Evolutionary conservation across 2,329 filamentous ascomycete genomes (phyloP), one percentile per base, ranked within the genome.

Genomic region (Cyanodermella asteris): DNA sequence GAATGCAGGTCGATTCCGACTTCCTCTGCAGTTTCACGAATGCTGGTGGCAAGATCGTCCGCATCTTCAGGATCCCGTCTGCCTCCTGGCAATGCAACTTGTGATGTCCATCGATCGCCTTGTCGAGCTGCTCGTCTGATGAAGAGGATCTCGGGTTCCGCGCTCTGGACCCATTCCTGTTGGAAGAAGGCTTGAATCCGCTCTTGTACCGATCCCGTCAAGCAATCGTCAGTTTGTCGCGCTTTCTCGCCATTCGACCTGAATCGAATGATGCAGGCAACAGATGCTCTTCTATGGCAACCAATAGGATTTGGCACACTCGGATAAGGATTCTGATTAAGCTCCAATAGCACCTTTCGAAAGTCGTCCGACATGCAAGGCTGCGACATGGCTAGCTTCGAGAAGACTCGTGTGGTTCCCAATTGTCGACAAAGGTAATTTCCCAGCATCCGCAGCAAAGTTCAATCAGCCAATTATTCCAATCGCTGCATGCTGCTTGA

Each of bases 21-120:
- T 43, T 76, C 71, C 46, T 76, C 71, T 31, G 51, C 47, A 4
- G 69, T 60, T 40, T 76, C 71, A 28, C 71, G 49, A 25, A 72
- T 51, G 3, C 70, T 70, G 12, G 67, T 63, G 12, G 60, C 61
- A 31, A 56, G 49, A 38, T 75, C 71, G 32, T 67, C 56, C 23
- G 47, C 56, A 46, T 76, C 71, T 31, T 63, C 60, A 0, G 64
- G 60, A 34, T 76, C 71, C 33, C 67, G 50, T 38, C 69, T 70
- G 2, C 71, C 71, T 13, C 71, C 71, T 0, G 71, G 71, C 4
- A 75, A 45, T 1, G 71, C 71, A 28, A 74, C 61, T 49, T 76
- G 71, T 3, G 63, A 61, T 2, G 66, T 72, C 71, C 71, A 76
- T 29, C 68, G 53, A 42, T 76, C 71, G 6, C 69, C 68, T 27